Percentiles rank a stretch among this genome's conserved stretches.
These are phyloP conservation scores for Jimgerdemannia lactiflua DNA, from an alignment of 192 early-diverging fungal genomes.

Conservation along the genomic window DNA sequence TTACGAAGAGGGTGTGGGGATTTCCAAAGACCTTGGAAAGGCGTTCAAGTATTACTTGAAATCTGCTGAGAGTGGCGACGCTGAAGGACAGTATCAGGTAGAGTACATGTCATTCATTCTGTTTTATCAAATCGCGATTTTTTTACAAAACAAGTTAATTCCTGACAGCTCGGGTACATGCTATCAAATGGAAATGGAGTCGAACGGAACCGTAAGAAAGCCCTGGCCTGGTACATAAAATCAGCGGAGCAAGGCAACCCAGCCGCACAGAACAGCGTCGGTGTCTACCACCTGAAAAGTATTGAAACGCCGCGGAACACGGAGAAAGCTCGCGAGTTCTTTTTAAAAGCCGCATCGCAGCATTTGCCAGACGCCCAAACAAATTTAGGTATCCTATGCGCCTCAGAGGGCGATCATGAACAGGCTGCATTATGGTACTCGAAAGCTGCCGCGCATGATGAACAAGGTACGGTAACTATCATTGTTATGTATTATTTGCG, in stretches of 20 bases:
- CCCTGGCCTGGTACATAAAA: constrained; percentile 38
- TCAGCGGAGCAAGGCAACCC: constrained; percentile 25
- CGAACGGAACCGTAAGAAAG: constrained; percentile 15
- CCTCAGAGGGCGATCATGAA: background rate
- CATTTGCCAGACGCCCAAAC: constrained; percentile 19
- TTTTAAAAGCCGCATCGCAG: constrained; percentile 21
- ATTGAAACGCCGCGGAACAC: constrained; percentile 13
- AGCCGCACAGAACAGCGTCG: constrained; percentile 24
- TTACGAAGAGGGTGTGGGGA: constrained; percentile 29
- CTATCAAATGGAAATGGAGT: constrained; percentile 34
- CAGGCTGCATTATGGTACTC: background rate
- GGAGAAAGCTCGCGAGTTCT: constrained; percentile 22
- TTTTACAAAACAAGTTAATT: constrained; percentile 5
- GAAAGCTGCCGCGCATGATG: constrained; percentile 11
- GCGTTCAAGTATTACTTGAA: constrained; percentile 27
- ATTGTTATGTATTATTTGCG: background rate
- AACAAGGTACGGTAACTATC: constrained; percentile 35
- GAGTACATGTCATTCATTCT: background rate
- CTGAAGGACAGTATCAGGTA: constrained; percentile 28
- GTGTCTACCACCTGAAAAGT: constrained; percentile 31
- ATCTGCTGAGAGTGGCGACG: constrained; percentile 23
- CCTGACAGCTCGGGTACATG: constrained; percentile 32
- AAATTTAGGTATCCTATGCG: constrained; percentile 19
- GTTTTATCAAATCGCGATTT: background rate
- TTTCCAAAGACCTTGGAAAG: constrained; percentile 15